These are phyloP conservation scores for Euclidium syriacum DNA, from an alignment of 345 rosid species.

Conservation along the genomic window DNA sequence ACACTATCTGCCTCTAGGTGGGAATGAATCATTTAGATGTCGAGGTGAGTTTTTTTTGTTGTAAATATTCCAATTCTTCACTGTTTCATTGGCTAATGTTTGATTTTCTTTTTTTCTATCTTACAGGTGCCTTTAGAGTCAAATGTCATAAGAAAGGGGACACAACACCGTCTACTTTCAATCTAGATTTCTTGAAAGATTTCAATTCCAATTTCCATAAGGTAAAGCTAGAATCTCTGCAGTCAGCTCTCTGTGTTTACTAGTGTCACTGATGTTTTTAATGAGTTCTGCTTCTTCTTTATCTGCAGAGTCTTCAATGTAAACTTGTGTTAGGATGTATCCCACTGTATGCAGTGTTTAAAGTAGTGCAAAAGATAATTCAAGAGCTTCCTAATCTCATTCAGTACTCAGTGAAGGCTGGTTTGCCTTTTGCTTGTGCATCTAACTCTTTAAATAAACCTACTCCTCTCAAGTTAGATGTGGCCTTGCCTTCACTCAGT, in stretches of 20 bases:
- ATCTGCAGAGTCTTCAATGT: slow-evolving; percentile 46
- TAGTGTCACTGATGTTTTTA: background rate
- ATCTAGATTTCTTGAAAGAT: slow-evolving; percentile 13
- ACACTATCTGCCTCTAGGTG: slow-evolving; percentile 14
- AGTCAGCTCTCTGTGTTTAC: background rate
- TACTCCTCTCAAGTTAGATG: slow-evolving; percentile 64
- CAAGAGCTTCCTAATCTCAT: slow-evolving; percentile 34
- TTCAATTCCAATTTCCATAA: slow-evolving; percentile 16
- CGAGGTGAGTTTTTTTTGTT: slow-evolving; percentile 15
- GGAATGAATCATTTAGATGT: slow-evolving; percentile 17
- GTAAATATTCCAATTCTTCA: background rate
- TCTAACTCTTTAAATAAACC: slow-evolving; percentile 81
- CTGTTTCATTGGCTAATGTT: background rate
- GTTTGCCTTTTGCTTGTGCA: slow-evolving; percentile 62
- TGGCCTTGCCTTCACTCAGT: slow-evolving; percentile 63
- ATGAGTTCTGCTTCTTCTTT: background rate
- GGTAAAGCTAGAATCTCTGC: slow-evolving; percentile 14
- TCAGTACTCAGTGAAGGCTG: slow-evolving; percentile 36
- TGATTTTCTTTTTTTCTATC: slow-evolving; percentile 1
- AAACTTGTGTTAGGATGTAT: slow-evolving; percentile 38
- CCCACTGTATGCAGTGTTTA: slow-evolving; percentile 40
- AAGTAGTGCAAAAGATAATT: slow-evolving; percentile 34
- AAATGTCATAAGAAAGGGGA: slow-evolving; percentile 28
- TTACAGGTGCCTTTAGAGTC: slow-evolving; percentile 41
- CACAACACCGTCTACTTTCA: slow-evolving; percentile 1